Conservation (phyloP, 225 moss, liverwort and hornwort genomes). For the Bryoerythrophyllum caledonicum region DNA sequence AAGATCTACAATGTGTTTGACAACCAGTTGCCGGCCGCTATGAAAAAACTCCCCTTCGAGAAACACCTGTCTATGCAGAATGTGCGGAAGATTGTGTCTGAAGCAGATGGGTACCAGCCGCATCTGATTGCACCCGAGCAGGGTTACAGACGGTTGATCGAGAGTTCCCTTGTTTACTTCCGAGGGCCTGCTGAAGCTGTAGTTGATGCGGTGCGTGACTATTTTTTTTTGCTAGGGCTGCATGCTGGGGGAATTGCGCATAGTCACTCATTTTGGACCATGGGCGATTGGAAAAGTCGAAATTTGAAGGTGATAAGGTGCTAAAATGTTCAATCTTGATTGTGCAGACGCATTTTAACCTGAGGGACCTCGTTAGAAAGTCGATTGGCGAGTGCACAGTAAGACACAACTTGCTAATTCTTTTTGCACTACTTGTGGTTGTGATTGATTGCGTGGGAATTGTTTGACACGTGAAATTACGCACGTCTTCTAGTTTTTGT, state of each 20-base stretch:
- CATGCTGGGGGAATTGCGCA: neutral
- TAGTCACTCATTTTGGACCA: neutral
- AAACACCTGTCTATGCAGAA: constrained; percentile 64
- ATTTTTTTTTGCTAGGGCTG: neutral
- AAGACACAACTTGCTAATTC: constrained; percentile 21
- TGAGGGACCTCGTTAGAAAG: constrained; percentile 86
- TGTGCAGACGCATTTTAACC: constrained; percentile 79
- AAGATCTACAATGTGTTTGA: constrained; percentile 66
- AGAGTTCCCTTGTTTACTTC: constrained; percentile 56
- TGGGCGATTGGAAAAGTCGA: neutral
- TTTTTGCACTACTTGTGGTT: constrained; percentile 5
- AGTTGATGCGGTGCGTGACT: constrained; percentile 55
- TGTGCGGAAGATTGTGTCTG: constrained; percentile 67
- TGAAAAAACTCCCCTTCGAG: constrained; percentile 68
- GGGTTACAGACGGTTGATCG: constrained; percentile 65
- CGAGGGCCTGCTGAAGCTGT: constrained; percentile 68
- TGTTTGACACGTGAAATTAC: neutral
- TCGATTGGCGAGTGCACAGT: constrained; percentile 80
- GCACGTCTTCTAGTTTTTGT: neutral
- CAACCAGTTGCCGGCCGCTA: constrained; percentile 65
- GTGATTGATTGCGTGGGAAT: neutral
- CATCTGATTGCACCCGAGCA: constrained; percentile 76
- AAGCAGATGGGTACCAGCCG: constrained; percentile 72
- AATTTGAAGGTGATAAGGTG: neutral
- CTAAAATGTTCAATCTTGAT: constrained; percentile 8